A percentile compares a stretch with the other conserved stretches of the same genome.
These are phyloP conservation scores for Russula brevipes DNA, from an alignment of 768 basidiomycete species.

Conservation along the genomic window DNA sequence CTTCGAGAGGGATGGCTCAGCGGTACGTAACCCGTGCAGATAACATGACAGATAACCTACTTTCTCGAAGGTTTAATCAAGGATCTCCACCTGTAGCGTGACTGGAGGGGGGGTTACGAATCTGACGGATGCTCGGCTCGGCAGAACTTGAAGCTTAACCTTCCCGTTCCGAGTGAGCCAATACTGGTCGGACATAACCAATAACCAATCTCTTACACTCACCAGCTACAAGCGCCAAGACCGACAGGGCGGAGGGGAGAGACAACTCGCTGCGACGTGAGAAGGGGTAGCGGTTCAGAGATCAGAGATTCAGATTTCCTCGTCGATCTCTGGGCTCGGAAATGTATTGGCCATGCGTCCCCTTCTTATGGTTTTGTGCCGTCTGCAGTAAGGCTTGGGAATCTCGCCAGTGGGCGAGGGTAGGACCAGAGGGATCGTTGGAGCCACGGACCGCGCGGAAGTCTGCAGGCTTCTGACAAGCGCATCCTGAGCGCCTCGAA, in stretches of 20 bases:
- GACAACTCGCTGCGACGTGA: not conserved
- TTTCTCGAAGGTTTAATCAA: not conserved
- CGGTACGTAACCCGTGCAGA: not conserved
- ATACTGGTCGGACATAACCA: not conserved
- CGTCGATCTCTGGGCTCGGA: not conserved
- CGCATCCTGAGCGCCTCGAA: not conserved
- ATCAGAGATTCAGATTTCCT: not conserved
- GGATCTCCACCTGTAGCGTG: not conserved
- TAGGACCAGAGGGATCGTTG: not conserved
- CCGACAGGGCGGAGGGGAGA: conserved; percentile 13
- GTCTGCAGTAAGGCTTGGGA: not conserved
- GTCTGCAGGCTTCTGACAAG: conserved; percentile 13
- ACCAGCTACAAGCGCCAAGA: not conserved
- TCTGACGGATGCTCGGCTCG: not conserved
- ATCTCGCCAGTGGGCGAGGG: not conserved
- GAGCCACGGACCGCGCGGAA: conserved; percentile 9
- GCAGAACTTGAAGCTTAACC: not conserved
- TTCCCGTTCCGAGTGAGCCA: no score
- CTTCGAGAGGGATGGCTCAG: no score
- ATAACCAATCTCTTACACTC: no score
- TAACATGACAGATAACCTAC: not conserved
- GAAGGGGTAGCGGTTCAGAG: not conserved
- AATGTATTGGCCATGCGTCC: not conserved
- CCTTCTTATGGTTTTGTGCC: not conserved
- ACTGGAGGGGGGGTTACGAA: not conserved